Evolutionary conservation across 2,329 filamentous ascomycete species (phyloP), one percentile per base, ranked within the genome.

Genomic region (Alternaria infectoria): DNA sequence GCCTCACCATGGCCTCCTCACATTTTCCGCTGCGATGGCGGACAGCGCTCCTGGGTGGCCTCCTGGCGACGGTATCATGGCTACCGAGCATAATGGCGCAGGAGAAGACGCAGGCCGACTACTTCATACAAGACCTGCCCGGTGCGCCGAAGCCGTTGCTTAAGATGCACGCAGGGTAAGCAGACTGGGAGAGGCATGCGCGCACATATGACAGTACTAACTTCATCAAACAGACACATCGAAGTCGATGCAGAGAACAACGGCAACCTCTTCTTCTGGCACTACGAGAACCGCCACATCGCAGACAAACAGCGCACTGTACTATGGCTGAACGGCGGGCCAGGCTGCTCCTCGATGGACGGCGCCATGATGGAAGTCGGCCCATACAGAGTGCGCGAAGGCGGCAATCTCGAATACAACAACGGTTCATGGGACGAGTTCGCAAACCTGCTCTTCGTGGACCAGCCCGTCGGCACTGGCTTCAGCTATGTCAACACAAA

Each of bases 401-500:
- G 91, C 30, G 81, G 86, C 81, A 85, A 90, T 74, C 83, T 99
- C 61, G 85, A 84, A 61, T 89, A 93, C 78, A 97, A 97, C 79
- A 91, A 96, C 59, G 96, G 96, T n/a, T 94, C 93, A 1, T 99
- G 96, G 96, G 91, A 97, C 80, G 95, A 99, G 83, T 99, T 98
- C 76, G 93, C 96, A 68, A 99, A 99, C 75, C 81, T 99, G 55
- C 88, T 99, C 62, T 99, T 99, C 77, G 93, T 99, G 64, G 96
- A 99, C 77, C 96, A 98, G 77, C 96, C 96, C 0, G 94, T 98
- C 36, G 96, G 96, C 12, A 97, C 95, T 2, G 96, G 96, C 3
- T 99, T 92, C 83, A 99, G 96, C 81, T 98, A 96, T 77, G 94
- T 94, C 76, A 91, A 97, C 76, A 96, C 93, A 13, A 87, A 99